These are phyloP conservation scores for Tylopilus felleus DNA, from an alignment of 768 basidiomycete genomes.

Conservation along the genomic window DNA sequence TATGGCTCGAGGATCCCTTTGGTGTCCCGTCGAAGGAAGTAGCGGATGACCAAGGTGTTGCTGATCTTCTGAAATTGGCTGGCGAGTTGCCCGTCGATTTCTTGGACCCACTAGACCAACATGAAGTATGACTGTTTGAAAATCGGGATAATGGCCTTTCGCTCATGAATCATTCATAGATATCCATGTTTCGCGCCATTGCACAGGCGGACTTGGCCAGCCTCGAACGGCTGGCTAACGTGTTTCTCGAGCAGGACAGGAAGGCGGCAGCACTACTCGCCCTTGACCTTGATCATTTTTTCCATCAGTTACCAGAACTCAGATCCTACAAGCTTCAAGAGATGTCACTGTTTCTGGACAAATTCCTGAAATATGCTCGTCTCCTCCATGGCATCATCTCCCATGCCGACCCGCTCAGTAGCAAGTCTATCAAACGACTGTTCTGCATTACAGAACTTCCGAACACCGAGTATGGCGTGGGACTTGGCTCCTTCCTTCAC, in stretches of 20 bases:
- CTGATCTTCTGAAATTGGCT: slow-evolving; percentile 28
- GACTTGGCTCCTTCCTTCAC: slow-evolving; percentile 8
- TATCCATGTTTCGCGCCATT: slow-evolving; percentile 36
- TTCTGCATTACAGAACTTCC: slow-evolving; percentile 13
- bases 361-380: slow-evolving; percentile 6
- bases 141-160: background rate
- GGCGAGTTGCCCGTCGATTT: slow-evolving; percentile 6
- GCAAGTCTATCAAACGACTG: slow-evolving; percentile 27
- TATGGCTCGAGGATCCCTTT: slow-evolving; percentile 48
- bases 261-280: slow-evolving; percentile 7
- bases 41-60: background rate
- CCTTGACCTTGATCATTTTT: slow-evolving; percentile 7
- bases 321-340: slow-evolving; percentile 20
- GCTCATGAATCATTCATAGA: slow-evolving; percentile 1
- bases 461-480: slow-evolving; percentile 9
- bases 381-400: slow-evolving; percentile 6
- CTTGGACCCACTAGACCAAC: slow-evolving; percentile 1
- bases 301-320: slow-evolving; percentile 12
- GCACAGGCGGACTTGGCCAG: slow-evolving; percentile 14
- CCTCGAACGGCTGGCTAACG: slow-evolving; percentile 33
- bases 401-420: slow-evolving; percentile 3
- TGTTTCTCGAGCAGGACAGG: slow-evolving; percentile 22
- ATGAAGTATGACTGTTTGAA: slow-evolving; percentile 10
- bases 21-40: slow-evolving; percentile 19
- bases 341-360: slow-evolving; percentile 4